Evolutionary conservation across 805 yeast genomes (phyloP).

Genomic region (Starmerella bombicola): DNA sequence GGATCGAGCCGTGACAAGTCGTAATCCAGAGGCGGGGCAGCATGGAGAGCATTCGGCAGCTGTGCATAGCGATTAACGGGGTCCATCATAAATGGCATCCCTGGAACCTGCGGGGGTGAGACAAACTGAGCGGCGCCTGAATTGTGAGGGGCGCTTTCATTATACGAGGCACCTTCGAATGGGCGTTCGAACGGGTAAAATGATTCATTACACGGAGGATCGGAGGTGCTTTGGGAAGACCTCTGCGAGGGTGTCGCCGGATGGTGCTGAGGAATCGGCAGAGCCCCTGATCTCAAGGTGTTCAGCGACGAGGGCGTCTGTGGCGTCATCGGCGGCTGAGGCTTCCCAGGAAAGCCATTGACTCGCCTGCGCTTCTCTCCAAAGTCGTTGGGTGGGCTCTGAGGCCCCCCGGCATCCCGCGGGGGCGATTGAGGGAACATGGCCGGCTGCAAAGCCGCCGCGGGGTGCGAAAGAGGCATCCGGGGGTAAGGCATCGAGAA

Average conservation of each 20-base stretch:
- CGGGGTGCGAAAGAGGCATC: background rate
- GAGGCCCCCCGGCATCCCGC: conserved; percentile 9
- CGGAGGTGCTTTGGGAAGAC: background rate
- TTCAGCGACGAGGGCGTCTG: conserved; percentile 7
- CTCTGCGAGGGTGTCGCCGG: background rate
- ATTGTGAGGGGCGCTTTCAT: background rate
- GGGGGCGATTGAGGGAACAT: conserved; percentile 16
- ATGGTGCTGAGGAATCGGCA: background rate
- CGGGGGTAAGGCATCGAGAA: too few species aligned
- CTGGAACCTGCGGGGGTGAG: background rate
- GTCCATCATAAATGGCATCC: conserved; percentile 1
- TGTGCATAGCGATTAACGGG: background rate
- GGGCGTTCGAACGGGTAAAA: background rate
- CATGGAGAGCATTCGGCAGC: background rate
- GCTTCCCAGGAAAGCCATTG: conserved; percentile 10
- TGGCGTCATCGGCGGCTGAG: conserved; percentile 11
- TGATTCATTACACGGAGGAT: too few species aligned
- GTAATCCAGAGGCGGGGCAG: background rate
- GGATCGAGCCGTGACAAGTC: background rate
- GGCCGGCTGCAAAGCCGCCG: conserved; percentile 1
- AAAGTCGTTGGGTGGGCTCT: conserved; percentile 5
- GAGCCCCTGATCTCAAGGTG: background rate
- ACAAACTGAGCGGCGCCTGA: background rate
- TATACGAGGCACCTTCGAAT: background rate
- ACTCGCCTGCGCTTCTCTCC: conserved; percentile 18